Base-by-base conservation (phyloP, 177 flowering plant species). In the Vitis hybrid region DNA sequence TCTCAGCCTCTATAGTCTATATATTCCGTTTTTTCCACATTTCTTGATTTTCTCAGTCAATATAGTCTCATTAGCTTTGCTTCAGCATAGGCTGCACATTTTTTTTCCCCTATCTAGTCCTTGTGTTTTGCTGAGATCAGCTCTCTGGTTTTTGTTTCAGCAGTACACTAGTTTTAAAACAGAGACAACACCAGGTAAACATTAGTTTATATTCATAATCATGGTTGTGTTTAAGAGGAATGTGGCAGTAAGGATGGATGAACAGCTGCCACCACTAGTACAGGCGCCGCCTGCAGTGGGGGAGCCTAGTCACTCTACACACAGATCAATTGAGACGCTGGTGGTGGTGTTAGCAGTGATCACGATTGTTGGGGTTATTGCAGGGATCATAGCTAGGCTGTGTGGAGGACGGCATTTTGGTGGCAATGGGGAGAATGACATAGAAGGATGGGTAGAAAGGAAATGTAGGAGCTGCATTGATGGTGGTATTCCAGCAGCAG, bases 401-500 rank as follows among this genome's bases (percentile, higher is more conserved):
- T 81, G 84, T 45, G 90, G 92, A 2, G 93, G 94, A 3, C 72
- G 86, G 29, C 93, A 86, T 70, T 69, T 81, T 18, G 88, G 86
- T 3, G 85, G 83, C 56, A 72, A 19, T 50, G 91, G 89, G 2
- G 95, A 87, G 55, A 68, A 88, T 64, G 93, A 90, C 74, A 79
- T 87, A 5, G 97, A 90, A 82, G 93, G 97, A 19, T 91, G 94
- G 93, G 86, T 89, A 1, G 93, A 90, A 69, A 87, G 81, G 66
- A 82, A 74, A 72, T 90, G 97, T 66, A 77, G 86, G 55, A 88
- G 86, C 61, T 91, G 97, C 82, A 82, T 91, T 49, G 97, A 87
- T 45, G 82, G 82, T 29, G 93, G 97, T 7, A 63, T 86, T 59
- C 75, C 87, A 1, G 39, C 81, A 3, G 48, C 76, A 5, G 52